Conservation (phyloP, 2,329 filamentous ascomycete species). For the Apiospora rasikravindrae region DNA sequence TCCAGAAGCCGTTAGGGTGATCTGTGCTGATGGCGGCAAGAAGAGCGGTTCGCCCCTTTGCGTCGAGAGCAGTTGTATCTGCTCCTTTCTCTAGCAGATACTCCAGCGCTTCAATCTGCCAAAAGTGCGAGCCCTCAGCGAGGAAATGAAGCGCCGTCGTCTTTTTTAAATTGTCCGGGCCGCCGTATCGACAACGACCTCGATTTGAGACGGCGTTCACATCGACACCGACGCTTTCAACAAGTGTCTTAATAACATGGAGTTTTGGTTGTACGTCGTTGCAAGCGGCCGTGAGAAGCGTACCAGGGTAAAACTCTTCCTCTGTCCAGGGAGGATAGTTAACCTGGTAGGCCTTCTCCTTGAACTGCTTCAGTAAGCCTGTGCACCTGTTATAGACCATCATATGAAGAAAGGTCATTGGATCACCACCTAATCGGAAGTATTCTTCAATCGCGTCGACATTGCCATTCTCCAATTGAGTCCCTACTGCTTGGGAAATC, state of each 20-base stretch:
- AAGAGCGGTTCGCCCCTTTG: not conserved
- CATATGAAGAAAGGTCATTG: not conserved
- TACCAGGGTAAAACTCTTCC: not conserved
- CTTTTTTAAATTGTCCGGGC: not conserved
- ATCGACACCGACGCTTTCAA: not conserved
- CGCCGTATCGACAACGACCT: too few species aligned
- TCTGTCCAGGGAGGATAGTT: not conserved
- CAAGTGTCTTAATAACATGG: not conserved
- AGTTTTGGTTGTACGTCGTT: not conserved
- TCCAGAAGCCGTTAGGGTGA: not conserved
- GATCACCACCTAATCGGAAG: not conserved
- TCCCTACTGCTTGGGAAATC: not conserved
- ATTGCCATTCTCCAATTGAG: not conserved
- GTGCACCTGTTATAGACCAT: not conserved
- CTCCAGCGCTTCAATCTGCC: slow-evolving; percentile 8
- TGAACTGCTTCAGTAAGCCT: not conserved
- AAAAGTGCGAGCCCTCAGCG: not conserved
- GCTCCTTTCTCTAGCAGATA: not conserved
- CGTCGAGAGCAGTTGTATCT: not conserved
- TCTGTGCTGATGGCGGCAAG: not conserved
- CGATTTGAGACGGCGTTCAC: not conserved
- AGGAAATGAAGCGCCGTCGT: not conserved
- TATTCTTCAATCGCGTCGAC: not conserved
- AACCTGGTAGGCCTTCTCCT: not conserved
- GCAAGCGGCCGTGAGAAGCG: not conserved